Base-by-base conservation (phyloP, 176 grass and related monocot species). In the Calamus simplicifolius region DNA sequence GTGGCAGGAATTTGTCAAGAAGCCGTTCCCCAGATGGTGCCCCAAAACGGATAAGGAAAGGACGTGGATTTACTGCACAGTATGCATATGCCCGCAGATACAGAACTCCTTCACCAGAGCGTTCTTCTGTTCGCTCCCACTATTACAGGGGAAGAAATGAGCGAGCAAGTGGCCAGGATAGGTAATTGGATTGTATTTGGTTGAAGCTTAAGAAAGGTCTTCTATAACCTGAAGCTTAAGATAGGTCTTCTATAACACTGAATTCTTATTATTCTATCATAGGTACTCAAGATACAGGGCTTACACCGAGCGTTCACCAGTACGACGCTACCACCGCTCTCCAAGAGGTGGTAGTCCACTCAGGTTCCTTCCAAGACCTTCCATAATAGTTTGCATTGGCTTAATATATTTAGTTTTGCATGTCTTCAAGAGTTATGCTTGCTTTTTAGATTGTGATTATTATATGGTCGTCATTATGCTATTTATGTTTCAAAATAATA, bases 81-180 rank as follows among this genome's bases (percentile, higher is more conserved):
- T 90, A 85, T 74, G 69, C 79, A 31, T 90, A 56, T 82, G 79
- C 80, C 63, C 79, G 87, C 27, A 77, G 55, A 59, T 90, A 90
- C 57, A 63, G 82, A 57, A 85, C 87, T 17, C 87, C 87, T 55
- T 90, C 87, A 62, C 82, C 87, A 28, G 87, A 90, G 69, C 79
- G 69, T 27, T 66, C 79, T 19, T 72, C 69, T 57, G 27, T 86
- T 52, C 75, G 82, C 5, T 48, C 72, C 51, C 51, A 26, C 52
- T 74, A 90, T 29, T 66, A 86, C 73, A 83, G 69, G 61, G 75
- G 82, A 65, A 90, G 79, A 70, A 66, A 82, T 52, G 82, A 82
- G 29, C 71, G 76, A 26, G 74, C 73, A 70, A 70, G 72, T 48
- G 68, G 54, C 57, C 75, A 72, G 27, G 79, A 90, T 80, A 85